Base-by-base conservation (phyloP, 2,329 filamentous ascomycete species). In the Epicoccum sorghinum region DNA sequence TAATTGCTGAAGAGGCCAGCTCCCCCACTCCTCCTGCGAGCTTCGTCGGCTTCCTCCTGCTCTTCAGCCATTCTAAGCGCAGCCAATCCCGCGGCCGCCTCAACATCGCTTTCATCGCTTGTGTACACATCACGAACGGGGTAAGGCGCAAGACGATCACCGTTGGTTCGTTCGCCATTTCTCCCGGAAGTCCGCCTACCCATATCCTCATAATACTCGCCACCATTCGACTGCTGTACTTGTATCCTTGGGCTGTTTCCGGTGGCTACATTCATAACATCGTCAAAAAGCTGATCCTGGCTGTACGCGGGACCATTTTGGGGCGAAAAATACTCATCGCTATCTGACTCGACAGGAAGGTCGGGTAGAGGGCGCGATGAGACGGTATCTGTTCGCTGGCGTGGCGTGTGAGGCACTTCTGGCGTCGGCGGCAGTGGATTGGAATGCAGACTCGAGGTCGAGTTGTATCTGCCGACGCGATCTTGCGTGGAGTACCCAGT, bases 1-100 rank as follows among this genome's bases (percentile, higher is more conserved):
- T 80, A 75, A 69, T 73, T 80, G 53, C 53, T 56, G 69, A 81
- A 85, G 7, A 80, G 81, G 14, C 82, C 77, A 62, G 78, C 76
- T 13, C 81, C 80, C 61, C 82, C 80, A 66, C 84, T 86, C 62
- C 84, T 83, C 52, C 84, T 81, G 44, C 86, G 85, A 18, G 76
- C 78, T 57, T 82, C 81, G 39, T 83, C 80, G 5, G 76, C 80
- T 45, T 87, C 86, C 55, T 96, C 90, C 70, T 87, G 82, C 71
- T 91, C 85, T 57, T 96, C 91, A 4, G 91, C 92, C 76, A 93
- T 86, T 54, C 87, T 86, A 83, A 98, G 86, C 61, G 92, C 92
- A 69, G 90, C 84, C 46, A 96, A 78, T 13, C 95, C 93, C 56
- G 91, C 91, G 35, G 89, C 87, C 18, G 89, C 93, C 73, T 97